These are phyloP conservation scores for Pistacia atlantica DNA, from an alignment of 345 rosid genomes.

Conservation along the genomic window DNA sequence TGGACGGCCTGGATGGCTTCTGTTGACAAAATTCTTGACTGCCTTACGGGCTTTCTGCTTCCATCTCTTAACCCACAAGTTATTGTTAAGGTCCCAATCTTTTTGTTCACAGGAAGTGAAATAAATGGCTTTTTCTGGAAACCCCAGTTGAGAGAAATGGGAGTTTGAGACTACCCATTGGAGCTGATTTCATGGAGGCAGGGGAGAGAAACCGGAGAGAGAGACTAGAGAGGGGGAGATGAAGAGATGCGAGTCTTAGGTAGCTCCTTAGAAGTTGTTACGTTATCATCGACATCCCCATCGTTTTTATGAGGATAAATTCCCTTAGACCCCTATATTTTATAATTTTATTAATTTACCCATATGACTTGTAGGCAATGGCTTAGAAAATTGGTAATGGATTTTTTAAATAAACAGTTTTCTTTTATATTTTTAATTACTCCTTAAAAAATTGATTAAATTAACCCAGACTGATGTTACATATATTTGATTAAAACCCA, in stretches of 20 bases:
- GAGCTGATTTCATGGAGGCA: conserved; percentile 7
- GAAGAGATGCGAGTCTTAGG: neutral
- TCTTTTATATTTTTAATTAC: too few relatives aligned
- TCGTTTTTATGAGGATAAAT: too few relatives aligned
- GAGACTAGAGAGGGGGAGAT: neutral
- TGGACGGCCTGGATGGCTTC: conserved; percentile 68
- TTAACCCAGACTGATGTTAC: too few relatives aligned
- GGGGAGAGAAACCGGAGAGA: neutral
- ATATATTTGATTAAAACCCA: too few relatives aligned
- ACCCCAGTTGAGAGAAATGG: conserved; percentile 22
- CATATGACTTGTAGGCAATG: too few relatives aligned
- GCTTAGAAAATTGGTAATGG: too few relatives aligned
- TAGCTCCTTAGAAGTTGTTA: too few relatives aligned
- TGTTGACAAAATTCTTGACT: conserved; percentile 46
- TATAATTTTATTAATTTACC: too few relatives aligned
- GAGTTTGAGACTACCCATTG: conserved; percentile 25
- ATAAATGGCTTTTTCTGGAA: conserved; percentile 3
- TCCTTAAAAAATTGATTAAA: too few relatives aligned
- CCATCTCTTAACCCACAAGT: conserved; percentile 49
- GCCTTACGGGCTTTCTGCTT: conserved; percentile 40
- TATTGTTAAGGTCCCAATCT: conserved; percentile 19
- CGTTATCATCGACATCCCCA: too few relatives aligned
- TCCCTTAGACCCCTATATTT: too few relatives aligned
- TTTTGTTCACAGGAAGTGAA: conserved; percentile 2
- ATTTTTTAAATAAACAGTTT: too few relatives aligned